Evolutionary conservation across 2,329 filamentous ascomycete genomes (phyloP).

Genomic region (Aspergillus pseudoviridinutans): DNA sequence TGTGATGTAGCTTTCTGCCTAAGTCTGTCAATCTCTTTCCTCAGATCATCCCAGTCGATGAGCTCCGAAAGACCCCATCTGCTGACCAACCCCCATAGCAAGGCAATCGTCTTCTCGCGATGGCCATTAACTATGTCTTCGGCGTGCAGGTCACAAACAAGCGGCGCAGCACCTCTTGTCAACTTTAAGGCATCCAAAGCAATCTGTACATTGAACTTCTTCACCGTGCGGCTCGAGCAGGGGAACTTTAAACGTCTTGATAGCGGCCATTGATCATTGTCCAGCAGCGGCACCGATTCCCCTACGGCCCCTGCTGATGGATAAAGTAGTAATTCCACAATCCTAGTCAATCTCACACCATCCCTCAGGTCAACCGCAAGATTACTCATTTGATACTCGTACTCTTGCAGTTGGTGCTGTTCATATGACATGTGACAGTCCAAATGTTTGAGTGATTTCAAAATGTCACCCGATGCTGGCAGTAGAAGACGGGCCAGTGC

Average conservation of each 20-base stretch:
- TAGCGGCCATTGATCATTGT: constrained; percentile 44
- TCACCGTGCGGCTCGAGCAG: constrained; percentile 52
- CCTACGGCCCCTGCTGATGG: constrained; percentile 37
- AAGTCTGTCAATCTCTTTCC: constrained; percentile 49
- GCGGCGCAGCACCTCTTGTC: constrained; percentile 38
- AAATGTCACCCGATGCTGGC: constrained; percentile 56
- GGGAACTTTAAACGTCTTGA: constrained; percentile 58
- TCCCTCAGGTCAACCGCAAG: constrained; percentile 61
- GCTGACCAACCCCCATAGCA: constrained; percentile 58
- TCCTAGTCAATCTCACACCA: constrained; percentile 55
- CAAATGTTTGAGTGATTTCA: constrained; percentile 52
- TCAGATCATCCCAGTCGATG: constrained; percentile 53
- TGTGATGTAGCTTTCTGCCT: constrained; percentile 20
- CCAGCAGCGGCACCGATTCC: constrained; percentile 36
- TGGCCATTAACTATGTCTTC: constrained; percentile 62
- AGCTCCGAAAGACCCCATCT: constrained; percentile 53
- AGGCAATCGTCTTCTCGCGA: constrained; percentile 59
- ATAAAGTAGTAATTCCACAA: constrained; percentile 57
- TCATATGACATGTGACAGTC: constrained; percentile 53
- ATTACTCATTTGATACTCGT: constrained; percentile 55
- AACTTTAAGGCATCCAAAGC: constrained; percentile 51
- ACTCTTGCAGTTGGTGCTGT: constrained; percentile 58
- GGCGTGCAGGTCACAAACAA: constrained; percentile 45
- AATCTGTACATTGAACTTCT: constrained; percentile 57
- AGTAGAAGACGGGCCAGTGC: constrained; percentile 52